phyloP scores from a whole-genome alignment of 805 yeast species.

The Barnettozyma sp. region DNA sequence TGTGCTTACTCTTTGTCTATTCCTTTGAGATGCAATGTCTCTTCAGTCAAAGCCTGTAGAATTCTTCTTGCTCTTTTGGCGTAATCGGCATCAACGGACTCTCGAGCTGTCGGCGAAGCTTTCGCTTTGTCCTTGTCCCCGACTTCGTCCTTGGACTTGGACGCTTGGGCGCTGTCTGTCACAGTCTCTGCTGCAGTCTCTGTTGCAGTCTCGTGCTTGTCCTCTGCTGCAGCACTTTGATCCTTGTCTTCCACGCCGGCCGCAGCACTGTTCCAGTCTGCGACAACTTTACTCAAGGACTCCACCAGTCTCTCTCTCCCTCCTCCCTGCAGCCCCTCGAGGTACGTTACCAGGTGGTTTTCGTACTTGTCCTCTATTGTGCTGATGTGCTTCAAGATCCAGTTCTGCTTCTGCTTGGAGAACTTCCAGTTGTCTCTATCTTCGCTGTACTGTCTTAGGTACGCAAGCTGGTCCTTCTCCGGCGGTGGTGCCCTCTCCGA shows the following conservation, averaged over 20 bases:
- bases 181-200: slow-evolving; percentile 1
- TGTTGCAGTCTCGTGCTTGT: neutral
- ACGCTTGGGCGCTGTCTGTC: slow-evolving; percentile 1
- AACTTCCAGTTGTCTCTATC: slow-evolving; percentile 71
- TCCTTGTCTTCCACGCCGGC: neutral
- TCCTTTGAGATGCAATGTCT: slow-evolving; percentile 14
- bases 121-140: slow-evolving; percentile 5
- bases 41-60: slow-evolving; percentile 18
- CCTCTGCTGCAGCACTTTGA: neutral
- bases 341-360: slow-evolving; percentile 41
- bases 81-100: slow-evolving; percentile 24
- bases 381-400: slow-evolving; percentile 63
- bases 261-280: neutral
- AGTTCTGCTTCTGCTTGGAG: slow-evolving; percentile 80
- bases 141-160: slow-evolving; percentile 4
- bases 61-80: slow-evolving; percentile 24
- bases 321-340: slow-evolving; percentile 64
- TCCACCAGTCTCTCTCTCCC: slow-evolving; percentile 50
- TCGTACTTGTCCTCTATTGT: slow-evolving; percentile 48
- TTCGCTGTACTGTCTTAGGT: slow-evolving; percentile 49
- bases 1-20: slow-evolving; percentile 11
- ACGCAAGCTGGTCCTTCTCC: slow-evolving; percentile 66
- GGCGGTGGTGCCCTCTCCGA: slow-evolving; percentile 63
- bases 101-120: slow-evolving; percentile 14
- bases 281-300: slow-evolving; percentile 46